A percentile compares a stretch with the other conserved stretches of the same genome.
Evolutionary conservation across 345 rosid genomes (phyloP).

Genomic region (Gossypium anomalum): DNA sequence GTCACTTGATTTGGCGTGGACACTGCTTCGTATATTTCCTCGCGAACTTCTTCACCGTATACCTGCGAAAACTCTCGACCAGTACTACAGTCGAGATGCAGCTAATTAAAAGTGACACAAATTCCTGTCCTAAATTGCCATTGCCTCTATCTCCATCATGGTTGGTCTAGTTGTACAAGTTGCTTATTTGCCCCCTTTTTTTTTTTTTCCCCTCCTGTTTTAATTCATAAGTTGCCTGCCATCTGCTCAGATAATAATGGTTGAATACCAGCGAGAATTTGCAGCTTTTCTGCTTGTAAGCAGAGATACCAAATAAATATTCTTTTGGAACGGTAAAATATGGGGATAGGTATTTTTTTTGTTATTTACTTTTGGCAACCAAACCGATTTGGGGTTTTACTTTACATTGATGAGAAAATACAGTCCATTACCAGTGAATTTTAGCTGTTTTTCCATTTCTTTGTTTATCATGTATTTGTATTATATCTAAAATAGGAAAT

Average conservation of each 20-base stretch:
- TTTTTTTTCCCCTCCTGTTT: not conserved
- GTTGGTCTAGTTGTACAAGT: not conserved
- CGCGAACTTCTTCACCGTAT: constrained; percentile 97
- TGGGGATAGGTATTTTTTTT: no score
- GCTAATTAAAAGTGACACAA: constrained; percentile 27
- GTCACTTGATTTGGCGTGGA: constrained; percentile 94
- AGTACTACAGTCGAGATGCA: constrained; percentile 73
- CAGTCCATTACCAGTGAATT: no score
- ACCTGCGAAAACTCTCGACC: constrained; percentile 90
- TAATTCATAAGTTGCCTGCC: not conserved
- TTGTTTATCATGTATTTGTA: no score
- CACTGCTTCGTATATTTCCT: constrained; percentile 91
- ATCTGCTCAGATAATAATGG: not conserved
- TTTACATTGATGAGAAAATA: no score
- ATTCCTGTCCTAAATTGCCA: not conserved
- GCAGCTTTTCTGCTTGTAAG: not conserved
- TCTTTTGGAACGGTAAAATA: not conserved
- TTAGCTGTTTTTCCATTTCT: no score
- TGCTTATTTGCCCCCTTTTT: not conserved
- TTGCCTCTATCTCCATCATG: not conserved
- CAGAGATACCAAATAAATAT: constrained; percentile 2
- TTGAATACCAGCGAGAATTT: not conserved
- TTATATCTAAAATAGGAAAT: no score
- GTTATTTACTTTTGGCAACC: no score
- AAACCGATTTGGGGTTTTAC: no score